Base-by-base conservation (phyloP, 129 eudicot genomes). In the Tanacetum coccineum region DNA sequence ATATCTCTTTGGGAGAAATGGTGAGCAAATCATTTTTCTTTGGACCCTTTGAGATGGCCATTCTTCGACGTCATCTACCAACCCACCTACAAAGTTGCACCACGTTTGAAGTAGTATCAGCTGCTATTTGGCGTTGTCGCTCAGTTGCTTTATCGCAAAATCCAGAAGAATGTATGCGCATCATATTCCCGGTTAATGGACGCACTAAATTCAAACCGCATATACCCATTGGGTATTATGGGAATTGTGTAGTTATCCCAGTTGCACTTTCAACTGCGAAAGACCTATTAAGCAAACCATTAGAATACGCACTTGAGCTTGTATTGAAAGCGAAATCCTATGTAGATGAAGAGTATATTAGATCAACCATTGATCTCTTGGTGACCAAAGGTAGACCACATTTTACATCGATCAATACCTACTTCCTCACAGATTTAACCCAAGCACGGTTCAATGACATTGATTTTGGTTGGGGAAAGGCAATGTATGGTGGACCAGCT, bases 121-220 rank as follows among this genome's bases (percentile, higher is more conserved):
- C 80, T 1, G 70, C 55, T 14, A 19, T 81, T 0, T 81, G 86
- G 86, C 62, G 79, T 0, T 72, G 77, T 12, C 86, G 77, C 1
- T 3, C 60, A 19, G 20, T 54, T 20, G 60, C 60, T 19, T 1
- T 54, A 0, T 62, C 48, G n/a, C 67, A 66, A 9, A 45, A 72
- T 54, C 58, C 79, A 0, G 75, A 67, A 36, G 60, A 54, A 12
- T 6, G 8, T 6, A 1, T 20, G 30, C 60, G 60, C 9, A 54
- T 54, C 60, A 20, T 19, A 19, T 54, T 63, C 4, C 45, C 46
- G n/a, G 70, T 66, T 20, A 70, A 78, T 12, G 74, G 59, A 15
- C 80, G 78, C 6, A 21, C 13, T 44, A 67, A 55, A 44, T 70
- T 70, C 4, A 55, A 47, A 4, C 78, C 77, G n/a, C 65, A 15